phyloP scores from a whole-genome alignment of 352 stramenopile species.

The Aphanomyces euteiches region DNA sequence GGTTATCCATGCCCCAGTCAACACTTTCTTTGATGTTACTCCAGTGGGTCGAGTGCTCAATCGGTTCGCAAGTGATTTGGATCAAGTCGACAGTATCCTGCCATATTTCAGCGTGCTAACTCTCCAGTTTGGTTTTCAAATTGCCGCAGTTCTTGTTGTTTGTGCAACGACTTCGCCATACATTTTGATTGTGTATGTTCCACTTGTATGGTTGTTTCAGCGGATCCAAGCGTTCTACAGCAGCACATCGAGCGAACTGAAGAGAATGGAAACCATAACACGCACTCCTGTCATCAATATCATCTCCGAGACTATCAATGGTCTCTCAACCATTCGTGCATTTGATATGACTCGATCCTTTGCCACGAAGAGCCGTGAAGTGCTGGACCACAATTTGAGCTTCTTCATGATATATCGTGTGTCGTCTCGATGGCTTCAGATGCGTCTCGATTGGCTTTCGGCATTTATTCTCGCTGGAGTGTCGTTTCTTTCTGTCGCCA shows the following conservation, averaged over 20 bases:
- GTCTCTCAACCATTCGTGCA: constrained; percentile 59
- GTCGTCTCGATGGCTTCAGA: constrained; percentile 71
- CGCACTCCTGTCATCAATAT: constrained; percentile 92
- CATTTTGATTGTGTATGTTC: constrained; percentile 48
- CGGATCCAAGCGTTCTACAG: constrained; percentile 91
- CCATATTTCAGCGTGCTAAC: constrained; percentile 35
- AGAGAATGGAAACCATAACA: constrained; percentile 93
- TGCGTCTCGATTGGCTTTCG: constrained; percentile 63
- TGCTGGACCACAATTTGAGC: constrained; percentile 58
- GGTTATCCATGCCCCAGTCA: constrained; percentile 12
- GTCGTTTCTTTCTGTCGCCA: constrained; percentile 45
- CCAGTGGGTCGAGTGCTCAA: constrained; percentile 70
- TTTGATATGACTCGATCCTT: constrained; percentile 41
- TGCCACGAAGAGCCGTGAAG: constrained; percentile 27
- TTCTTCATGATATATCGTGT: constrained; percentile 75
- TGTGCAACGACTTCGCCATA: constrained; percentile 52
- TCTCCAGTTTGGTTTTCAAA: constrained; percentile 45
- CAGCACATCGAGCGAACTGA: constrained; percentile 86
- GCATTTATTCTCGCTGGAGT: constrained; percentile 74
- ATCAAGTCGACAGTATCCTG: constrained; percentile 13
- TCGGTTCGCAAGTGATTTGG: constrained; percentile 32
- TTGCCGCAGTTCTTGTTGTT: constrained; percentile 41
- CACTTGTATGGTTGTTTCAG: constrained; percentile 62
- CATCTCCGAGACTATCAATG: constrained; percentile 87
- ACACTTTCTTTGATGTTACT: constrained; percentile 28